Base-by-base conservation (phyloP, 2,329 filamentous ascomycete species). In the Phaeosphaeria sp. region DNA sequence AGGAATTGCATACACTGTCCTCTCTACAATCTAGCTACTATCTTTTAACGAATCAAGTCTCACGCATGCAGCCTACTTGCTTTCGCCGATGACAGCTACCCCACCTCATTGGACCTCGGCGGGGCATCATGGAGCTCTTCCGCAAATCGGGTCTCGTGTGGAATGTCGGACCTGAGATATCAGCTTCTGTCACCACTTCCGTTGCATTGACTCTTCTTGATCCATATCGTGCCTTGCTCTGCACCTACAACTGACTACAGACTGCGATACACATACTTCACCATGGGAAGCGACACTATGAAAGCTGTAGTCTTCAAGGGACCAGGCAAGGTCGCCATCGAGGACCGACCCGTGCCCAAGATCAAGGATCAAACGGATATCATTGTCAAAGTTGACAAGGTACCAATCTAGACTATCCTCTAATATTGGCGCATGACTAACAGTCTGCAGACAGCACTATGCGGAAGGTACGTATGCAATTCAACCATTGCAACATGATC, bases 251-350 rank as follows among this genome's bases (percentile, higher is more conserved):
- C 21, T 46, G 21, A 17, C 9, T 23, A 15, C 20, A 46, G 20
- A 18, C 20, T 43, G 20, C n/a, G 21, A 23, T n/a, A 46, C 20
- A 25, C 17, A 46, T n/a, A 17, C 3, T 39, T 13, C 46, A 64
- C n/a, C 33, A 68, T 72, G 67, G 44, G 62, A 6, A 60, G 65
- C 46, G 62, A 63, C 22, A 72, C 85, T 0, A 97, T 97, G 93
- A 90, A 91, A 77, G 92, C 92, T 27, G 91, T 97, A 27, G 86
- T 97, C 54, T 96, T 97, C 80, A 89, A 94, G 61, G 92, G 90
- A 1, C 89, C 90, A 3, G 83, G 85, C 69, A 87, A 91, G 71
- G 84, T 96, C 54, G 89, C 85, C 0, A 79, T 97, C 54, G 90
- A 96, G 78, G 87, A 95, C 58, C 85, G 91, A 20, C 92, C 92